These are phyloP conservation scores for Pontederia crassipes DNA, from an alignment of 176 grass and related monocot species.

Conservation along the genomic window DNA sequence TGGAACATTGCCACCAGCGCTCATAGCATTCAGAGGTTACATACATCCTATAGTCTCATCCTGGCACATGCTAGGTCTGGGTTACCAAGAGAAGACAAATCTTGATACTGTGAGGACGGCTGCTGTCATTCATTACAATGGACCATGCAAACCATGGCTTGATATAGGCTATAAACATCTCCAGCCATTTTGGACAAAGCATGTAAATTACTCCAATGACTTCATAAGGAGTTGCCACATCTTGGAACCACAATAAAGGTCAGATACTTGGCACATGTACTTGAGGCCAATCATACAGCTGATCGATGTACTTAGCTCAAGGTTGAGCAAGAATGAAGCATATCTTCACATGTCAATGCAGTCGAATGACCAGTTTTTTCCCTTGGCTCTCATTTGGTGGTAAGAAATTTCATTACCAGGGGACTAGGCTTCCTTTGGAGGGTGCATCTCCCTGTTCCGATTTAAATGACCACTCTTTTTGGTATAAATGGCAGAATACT, in stretches of 20 bases:
- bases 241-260: slow-evolving; percentile 43
- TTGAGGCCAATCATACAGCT: background rate
- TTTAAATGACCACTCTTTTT: background rate
- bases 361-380: too few species aligned
- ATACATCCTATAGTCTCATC: slow-evolving; percentile 71
- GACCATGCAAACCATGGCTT: slow-evolving; percentile 90
- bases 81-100: slow-evolving; percentile 90
- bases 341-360: too few species aligned
- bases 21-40: slow-evolving; percentile 88
- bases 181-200: slow-evolving; percentile 90
- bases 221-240: slow-evolving; percentile 91
- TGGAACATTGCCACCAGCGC: slow-evolving; percentile 85
- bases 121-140: slow-evolving; percentile 96
- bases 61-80: slow-evolving; percentile 90
- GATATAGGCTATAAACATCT: slow-evolving; percentile 80
- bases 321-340: too few species aligned
- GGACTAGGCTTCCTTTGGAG: background rate
- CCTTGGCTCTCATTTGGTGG: too few species aligned
- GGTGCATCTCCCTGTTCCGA: background rate
- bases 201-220: slow-evolving; percentile 88
- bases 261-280: background rate
- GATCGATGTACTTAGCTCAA: too few species aligned
- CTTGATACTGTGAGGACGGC: slow-evolving; percentile 53
- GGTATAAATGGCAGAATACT: background rate
- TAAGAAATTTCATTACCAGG: too few species aligned